Evolutionary conservation across 192 early-diverging fungal species (phyloP), one percentile per base, ranked within the genome.

Genomic region (Chytriomyces sp.): DNA sequence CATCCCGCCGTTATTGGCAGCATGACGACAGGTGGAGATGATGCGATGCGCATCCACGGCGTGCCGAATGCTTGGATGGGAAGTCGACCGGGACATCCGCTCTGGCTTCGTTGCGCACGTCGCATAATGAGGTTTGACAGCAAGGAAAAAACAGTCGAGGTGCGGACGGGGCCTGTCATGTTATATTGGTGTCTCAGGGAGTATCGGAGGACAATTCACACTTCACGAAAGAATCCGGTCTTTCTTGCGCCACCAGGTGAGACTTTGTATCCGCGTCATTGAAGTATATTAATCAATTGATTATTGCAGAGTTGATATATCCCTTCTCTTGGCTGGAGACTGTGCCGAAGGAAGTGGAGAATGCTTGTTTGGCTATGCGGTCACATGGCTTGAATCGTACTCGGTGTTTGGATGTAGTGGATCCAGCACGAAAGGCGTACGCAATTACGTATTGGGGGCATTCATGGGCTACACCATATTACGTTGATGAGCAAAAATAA

Each of bases 51-150:
- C 33, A 10, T 58, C 12, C 80, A 81, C 52, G 39, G 62, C 31
- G 14, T 81, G 17, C 80, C 80, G 5, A 81, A 81, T 52, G 80
- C 80, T 19, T 81, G 54, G 59, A 78, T 81, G 80, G 80, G 79
- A 19, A 55, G 57, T n/a, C 25, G 33, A 14, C 75, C 75, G 30
- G 78, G 78, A 1, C 80, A 81, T 54, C 57, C 74, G 6, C 81
- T 81, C 37, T 81, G 80, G 78, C 25, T 81, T 14, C 38, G 53
- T 6, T 52, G 78, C 22, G 52, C 72, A 8, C 4, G 39, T 28
- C 33, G 38, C 28, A 73, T 81, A 37, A 10, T 72, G 32, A 31
- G 55, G 26, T n/a, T n/a, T n/a, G n/a, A n/a, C n/a, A n/a, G n/a
- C n/a, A 31, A 28, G 14, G 25, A 67, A 10, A 39, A 79, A 33